Base-by-base conservation (phyloP, 441 rosid species). In the Jatropha multifida region DNA sequence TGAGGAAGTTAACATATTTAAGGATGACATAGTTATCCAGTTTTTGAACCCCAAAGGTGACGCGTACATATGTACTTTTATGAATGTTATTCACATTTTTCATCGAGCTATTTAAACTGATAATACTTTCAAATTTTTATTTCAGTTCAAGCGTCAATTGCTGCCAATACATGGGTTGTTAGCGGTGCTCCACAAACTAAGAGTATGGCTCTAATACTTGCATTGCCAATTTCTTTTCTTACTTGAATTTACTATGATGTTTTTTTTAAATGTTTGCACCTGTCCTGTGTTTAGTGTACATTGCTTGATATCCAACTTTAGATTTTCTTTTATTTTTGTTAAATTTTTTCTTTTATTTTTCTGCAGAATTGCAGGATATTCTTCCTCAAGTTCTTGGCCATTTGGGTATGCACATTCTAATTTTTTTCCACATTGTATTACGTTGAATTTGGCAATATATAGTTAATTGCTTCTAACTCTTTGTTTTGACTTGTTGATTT, bases 71-170 rank as follows among this genome's bases (percentile, higher is more conserved):
- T 52, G n/a, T 15, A 52, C 20, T 3, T 14, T 17, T 14, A 48
- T 48, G 14, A 15, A 48, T 48, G 32, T 52, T 52, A 13, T 52
- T 52, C n/a, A 52, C 56, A 52, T 52, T 15, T 52, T 52, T 5
- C 56, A 52, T 3, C 1, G 14, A 32, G 1, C 32, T 32, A 32
- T 32, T 32, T 32, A 32, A 32, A 32, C 32, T 32, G 32, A 32
- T 32, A 32, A 32, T 32, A 32, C 32, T 32, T 32, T 32, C 32
- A 32, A 32, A 32, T 32, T 48, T 48, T 48, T 48, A 4, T 48
- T 32, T 55, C 90, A 93, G 98, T 94, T 78, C 98, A 94, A 86
- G 98, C 97, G 10, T 90, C 98, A 11, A 79, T 94, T 82, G 90
- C 86, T 58, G 61, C 61, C 27, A 58, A 58, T 58, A 58, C 61